Conservation (phyloP, 768 basidiomycete genomes). For the Terana coerulea region DNA sequence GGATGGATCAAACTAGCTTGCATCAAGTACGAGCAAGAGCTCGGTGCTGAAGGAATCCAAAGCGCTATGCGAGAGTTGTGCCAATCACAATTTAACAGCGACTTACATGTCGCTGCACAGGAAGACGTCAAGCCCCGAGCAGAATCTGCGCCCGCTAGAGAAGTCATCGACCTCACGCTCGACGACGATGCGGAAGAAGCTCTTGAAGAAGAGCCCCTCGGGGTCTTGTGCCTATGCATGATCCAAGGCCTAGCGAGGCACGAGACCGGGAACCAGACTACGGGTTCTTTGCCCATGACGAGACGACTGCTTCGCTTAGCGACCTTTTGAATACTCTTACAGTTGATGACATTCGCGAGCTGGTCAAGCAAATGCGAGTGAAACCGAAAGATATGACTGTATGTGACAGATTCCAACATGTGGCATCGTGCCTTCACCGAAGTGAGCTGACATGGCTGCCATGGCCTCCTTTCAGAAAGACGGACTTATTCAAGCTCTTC, state of each 20-base stretch:
- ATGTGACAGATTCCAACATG: too few relatives aligned
- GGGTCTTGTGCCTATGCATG: too few relatives aligned
- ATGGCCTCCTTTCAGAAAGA: conserved; percentile 28
- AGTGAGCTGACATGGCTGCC: neutral
- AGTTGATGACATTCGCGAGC: conserved; percentile 38
- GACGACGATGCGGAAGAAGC: conserved; percentile 20
- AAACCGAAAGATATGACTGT: conserved; percentile 26
- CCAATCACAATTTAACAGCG: neutral
- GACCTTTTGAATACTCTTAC: conserved; percentile 42
- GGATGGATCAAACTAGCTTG: conserved; percentile 48
- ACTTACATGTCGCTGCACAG: neutral
- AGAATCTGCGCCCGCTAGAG: conserved; percentile 20
- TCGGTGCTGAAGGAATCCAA: conserved; percentile 35
- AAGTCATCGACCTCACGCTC: conserved; percentile 34
- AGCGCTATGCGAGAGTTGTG: conserved; percentile 46
- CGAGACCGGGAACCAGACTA: conserved; percentile 4
- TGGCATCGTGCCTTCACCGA: too few relatives aligned
- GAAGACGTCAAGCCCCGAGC: conserved; percentile 16
- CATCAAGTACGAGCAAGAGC: conserved; percentile 39
- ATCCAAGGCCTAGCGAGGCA: neutral
- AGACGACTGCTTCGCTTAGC: conserved; percentile 35
- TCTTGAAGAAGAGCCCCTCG: neutral
- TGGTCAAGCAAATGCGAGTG: conserved; percentile 44
- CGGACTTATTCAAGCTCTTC: conserved; percentile 30
- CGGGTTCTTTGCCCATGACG: conserved; percentile 36